Conservation (phyloP, 306 rosid genomes). For the Spatholobus suberectus region DNA sequence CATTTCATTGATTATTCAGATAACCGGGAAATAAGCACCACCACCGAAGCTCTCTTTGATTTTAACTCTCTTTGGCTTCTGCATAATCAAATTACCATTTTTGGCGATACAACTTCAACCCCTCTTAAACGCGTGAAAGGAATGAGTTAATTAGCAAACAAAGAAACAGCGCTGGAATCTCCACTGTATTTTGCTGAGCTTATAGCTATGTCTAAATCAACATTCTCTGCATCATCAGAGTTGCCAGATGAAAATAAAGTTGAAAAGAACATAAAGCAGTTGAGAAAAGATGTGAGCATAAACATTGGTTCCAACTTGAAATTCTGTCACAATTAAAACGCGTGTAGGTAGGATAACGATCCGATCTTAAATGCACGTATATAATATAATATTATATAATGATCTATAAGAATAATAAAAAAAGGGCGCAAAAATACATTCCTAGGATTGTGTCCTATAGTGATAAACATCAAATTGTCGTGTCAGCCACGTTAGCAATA, state of each 20-base stretch:
- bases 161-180: neutral
- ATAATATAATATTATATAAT: too few species aligned
- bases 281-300: neutral
- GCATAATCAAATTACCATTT: too few species aligned
- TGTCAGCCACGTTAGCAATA: too few species aligned
- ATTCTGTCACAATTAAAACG: neutral
- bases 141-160: neutral
- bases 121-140: neutral
- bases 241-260: neutral
- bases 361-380: too few species aligned
- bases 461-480: too few species aligned
- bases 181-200: neutral
- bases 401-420: too few species aligned
- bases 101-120: too few species aligned
- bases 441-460: too few species aligned
- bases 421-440: too few species aligned
- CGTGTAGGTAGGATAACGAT: neutral
- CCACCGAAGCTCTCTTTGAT: neutral
- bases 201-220: neutral
- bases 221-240: neutral
- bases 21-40: neutral
- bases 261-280: neutral
- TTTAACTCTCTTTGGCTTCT: neutral
- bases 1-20: too few species aligned
- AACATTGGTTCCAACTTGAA: conserved; percentile 4